These are phyloP conservation scores for Jackrogersella multiformis DNA, from an alignment of 495 filamentous ascomycete genomes.

Conservation along the genomic window DNA sequence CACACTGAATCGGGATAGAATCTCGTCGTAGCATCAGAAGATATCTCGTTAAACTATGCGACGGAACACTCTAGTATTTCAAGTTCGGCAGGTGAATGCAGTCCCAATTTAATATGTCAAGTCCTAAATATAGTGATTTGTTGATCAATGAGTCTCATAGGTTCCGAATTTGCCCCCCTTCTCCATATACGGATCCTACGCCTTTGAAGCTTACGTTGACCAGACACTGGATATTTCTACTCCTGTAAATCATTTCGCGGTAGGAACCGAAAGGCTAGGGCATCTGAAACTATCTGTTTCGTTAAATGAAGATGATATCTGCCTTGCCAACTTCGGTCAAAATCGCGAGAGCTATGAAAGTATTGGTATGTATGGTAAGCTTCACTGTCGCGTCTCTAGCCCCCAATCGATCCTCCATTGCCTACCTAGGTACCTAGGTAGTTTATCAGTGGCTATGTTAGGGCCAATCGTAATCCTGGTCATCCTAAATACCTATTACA, in stretches of 20 bases:
- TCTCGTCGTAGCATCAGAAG: neutral
- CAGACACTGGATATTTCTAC: neutral
- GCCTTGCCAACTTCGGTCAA: neutral
- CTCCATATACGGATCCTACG: neutral
- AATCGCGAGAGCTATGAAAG: neutral
- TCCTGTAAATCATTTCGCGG: neutral
- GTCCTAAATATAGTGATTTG: constrained; percentile 17
- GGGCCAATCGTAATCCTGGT: no score
- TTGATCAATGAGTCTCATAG: neutral
- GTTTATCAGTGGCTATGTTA: no score
- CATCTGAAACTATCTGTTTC: neutral
- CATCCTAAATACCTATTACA: no score
- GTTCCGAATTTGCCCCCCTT: neutral
- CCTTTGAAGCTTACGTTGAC: neutral
- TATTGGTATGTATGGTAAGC: no score
- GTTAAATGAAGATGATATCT: neutral
- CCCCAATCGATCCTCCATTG: no score
- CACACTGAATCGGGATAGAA: constrained; percentile 15
- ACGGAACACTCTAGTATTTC: neutral
- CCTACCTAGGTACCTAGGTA: no score
- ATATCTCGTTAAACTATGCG: neutral
- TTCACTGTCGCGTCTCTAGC: no score
- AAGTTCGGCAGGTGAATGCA: constrained; percentile 6
- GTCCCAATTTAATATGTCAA: neutral
- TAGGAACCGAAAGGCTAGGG: neutral